Conservation (phyloP, 805 yeast genomes). For the Yueomyces sp. region DNA sequence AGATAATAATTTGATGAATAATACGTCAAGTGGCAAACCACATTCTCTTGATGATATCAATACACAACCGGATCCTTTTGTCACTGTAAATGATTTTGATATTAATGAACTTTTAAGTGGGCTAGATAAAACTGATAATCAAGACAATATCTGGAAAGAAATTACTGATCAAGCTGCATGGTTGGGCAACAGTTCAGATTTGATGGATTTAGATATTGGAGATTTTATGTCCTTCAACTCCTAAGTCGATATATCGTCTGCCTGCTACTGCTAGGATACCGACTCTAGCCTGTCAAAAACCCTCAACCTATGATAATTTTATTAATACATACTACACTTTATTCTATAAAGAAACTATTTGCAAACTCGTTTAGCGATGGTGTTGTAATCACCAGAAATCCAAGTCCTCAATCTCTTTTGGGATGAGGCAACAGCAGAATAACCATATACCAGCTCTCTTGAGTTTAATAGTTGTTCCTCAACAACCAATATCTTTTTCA, state of each 20-base stretch:
- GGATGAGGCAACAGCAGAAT: slow-evolving; percentile 20
- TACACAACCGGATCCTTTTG: slow-evolving; percentile 18
- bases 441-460: slow-evolving; percentile 14
- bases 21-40: not conserved
- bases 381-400: slow-evolving; percentile 38
- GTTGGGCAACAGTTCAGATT: slow-evolving; percentile 31
- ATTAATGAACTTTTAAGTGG: slow-evolving; percentile 23
- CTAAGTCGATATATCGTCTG: too few relatives aligned
- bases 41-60: not conserved
- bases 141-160: slow-evolving; percentile 57
- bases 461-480: slow-evolving; percentile 32
- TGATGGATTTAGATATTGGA: too few relatives aligned
- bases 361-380: slow-evolving; percentile 32
- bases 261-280: too few relatives aligned
- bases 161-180: slow-evolving; percentile 67
- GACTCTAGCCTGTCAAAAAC: too few relatives aligned
- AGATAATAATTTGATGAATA: not conserved
- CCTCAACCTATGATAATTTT: too few relatives aligned
- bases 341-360: slow-evolving; percentile 1
- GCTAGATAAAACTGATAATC: slow-evolving; percentile 23
- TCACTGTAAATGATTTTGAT: slow-evolving; percentile 24
- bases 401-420: slow-evolving; percentile 51
- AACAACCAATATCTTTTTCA: slow-evolving; percentile 22
- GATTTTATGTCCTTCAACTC: too few relatives aligned
- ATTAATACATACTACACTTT: too few relatives aligned